These are phyloP conservation scores for Basidioascus undulatus DNA, from an alignment of 768 basidiomycete species.

Conservation along the genomic window DNA sequence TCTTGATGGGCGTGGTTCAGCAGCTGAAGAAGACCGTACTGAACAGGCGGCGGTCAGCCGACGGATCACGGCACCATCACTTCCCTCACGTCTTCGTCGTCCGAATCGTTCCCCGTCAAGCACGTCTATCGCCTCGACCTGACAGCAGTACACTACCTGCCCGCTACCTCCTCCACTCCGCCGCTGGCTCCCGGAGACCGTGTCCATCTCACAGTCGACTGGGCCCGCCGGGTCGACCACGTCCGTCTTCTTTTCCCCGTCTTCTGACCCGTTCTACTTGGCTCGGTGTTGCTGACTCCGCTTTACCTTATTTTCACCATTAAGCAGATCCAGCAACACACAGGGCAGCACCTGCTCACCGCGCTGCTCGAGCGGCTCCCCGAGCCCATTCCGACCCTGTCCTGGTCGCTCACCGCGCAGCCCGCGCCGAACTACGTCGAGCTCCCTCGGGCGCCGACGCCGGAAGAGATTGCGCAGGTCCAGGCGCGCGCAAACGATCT, in stretches of 20 bases:
- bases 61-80: constrained; percentile 40
- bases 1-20: not conserved
- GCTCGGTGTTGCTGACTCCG: not conserved
- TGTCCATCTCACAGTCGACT: constrained; percentile 34
- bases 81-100: constrained; percentile 3
- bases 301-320: not conserved
- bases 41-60: constrained; percentile 43
- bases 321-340: constrained; percentile 44
- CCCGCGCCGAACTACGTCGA: constrained; percentile 56
- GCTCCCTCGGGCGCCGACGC: constrained; percentile 39
- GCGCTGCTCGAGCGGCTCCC: constrained; percentile 16
- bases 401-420: constrained; percentile 50
- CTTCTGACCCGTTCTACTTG: not conserved
- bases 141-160: constrained; percentile 46
- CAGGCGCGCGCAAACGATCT: constrained; percentile 40
- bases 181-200: constrained; percentile 30
- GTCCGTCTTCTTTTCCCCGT: constrained; percentile 15
- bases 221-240: constrained; percentile 44
- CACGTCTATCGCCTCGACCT: constrained; percentile 46
- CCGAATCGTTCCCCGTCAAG: constrained; percentile 31
- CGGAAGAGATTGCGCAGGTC: constrained; percentile 34
- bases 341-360: constrained; percentile 39
- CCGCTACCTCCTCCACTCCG: no score
- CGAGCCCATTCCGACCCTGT: constrained; percentile 34
- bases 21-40: not conserved